Conservation (phyloP, 768 basidiomycete species). For the Collybia mongolica region DNA sequence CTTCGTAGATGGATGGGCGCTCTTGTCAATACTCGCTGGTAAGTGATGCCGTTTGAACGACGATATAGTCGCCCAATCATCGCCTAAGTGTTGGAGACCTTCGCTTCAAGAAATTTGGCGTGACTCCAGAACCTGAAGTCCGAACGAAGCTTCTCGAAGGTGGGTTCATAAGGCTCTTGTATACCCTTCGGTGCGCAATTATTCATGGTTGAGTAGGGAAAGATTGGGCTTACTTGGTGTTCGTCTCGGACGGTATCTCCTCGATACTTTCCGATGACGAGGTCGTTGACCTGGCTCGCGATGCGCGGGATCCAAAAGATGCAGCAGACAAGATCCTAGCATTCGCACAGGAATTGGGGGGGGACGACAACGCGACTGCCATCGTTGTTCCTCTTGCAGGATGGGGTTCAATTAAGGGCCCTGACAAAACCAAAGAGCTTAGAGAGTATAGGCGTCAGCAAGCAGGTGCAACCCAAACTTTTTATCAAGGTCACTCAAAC, state of each 20-base stretch:
- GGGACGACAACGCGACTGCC: constrained; percentile 89
- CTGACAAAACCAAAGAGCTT: constrained; percentile 79
- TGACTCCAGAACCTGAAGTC: constrained; percentile 92
- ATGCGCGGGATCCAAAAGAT: constrained; percentile 63
- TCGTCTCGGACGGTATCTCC: constrained; percentile 93
- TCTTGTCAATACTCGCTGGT: constrained; percentile 90
- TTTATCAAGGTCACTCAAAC: not conserved
- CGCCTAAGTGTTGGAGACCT: constrained; percentile 77
- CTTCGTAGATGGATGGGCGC: constrained; percentile 89
- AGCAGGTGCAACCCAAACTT: constrained; percentile 42
- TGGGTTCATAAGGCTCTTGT: too few relatives aligned
- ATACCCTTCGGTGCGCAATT: too few relatives aligned
- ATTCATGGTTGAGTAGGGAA: constrained; percentile 43
- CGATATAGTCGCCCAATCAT: constrained; percentile 3
- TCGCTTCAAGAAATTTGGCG: constrained; percentile 84
- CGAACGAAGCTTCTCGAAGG: constrained; percentile 74
- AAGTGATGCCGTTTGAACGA: constrained; percentile 17
- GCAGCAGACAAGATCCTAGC: constrained; percentile 84
- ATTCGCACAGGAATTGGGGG: constrained; percentile 85
- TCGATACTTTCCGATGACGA: constrained; percentile 92
- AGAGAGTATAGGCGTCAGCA: constrained; percentile 76
- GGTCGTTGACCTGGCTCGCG: constrained; percentile 85
- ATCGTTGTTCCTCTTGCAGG: constrained; percentile 91
- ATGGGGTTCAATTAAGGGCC: constrained; percentile 82
- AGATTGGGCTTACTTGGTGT: constrained; percentile 83